Evolutionary conservation across 306 rosid species (phyloP).

Genomic region (Delonix regia): DNA sequence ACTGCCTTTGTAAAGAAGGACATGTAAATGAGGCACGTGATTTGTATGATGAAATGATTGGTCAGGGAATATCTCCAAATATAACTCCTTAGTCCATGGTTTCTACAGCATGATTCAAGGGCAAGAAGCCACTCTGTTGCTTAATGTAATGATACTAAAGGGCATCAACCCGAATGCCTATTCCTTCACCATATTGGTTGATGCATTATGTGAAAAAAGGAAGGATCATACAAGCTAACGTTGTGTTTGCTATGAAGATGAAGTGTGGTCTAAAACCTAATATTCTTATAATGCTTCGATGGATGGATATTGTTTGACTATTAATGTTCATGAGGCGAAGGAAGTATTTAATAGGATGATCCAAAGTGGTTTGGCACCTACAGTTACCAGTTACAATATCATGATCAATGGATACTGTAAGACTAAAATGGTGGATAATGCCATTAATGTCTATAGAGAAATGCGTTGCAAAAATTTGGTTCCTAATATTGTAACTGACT

Average conservation of each 20-base stretch:
- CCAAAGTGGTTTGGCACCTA: not conserved
- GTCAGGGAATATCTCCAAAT: not conserved
- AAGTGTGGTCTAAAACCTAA: not conserved
- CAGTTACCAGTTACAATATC: not conserved
- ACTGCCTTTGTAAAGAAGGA: slow-evolving; percentile 26
- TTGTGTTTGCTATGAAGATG: not conserved
- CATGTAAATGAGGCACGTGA: slow-evolving; percentile 7
- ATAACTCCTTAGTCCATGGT: not conserved
- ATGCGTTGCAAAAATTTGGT: not conserved
- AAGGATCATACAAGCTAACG: not conserved
- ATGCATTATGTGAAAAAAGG: not conserved
- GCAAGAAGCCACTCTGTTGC: slow-evolving; percentile 20
- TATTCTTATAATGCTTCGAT: not conserved
- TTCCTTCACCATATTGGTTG: slow-evolving; percentile 10
- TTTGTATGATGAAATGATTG: slow-evolving; percentile 6
- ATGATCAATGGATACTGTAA: not conserved
- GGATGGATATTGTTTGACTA: slow-evolving; percentile 18
- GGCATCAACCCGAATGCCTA: not conserved
- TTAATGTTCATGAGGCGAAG: not conserved
- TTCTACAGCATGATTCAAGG: not conserved
- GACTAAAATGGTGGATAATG: not conserved
- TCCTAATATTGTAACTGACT: not conserved
- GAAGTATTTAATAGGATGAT: not conserved
- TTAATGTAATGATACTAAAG: slow-evolving; percentile 18
- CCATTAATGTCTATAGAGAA: not conserved